phyloP scores from a whole-genome alignment of 208 protist genomes.

The Vickermania ingenoplastis region DNA sequence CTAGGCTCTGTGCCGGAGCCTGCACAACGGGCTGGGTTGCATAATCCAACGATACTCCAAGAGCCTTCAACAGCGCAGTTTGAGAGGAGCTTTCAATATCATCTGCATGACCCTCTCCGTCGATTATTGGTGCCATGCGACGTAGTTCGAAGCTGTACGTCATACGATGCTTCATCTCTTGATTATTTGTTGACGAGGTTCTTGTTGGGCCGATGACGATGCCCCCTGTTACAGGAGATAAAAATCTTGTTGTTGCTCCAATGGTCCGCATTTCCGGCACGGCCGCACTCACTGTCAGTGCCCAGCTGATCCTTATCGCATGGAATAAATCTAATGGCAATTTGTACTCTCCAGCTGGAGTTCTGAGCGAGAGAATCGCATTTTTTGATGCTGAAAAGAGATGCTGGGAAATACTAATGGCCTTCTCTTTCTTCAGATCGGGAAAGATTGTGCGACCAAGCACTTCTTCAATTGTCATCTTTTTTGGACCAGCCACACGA shows the following conservation, averaged over 20 bases:
- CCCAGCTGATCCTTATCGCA: background rate
- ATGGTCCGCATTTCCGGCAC: background rate
- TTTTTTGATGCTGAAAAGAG: background rate
- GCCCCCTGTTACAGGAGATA: background rate
- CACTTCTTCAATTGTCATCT: background rate
- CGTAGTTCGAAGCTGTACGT: conserved; percentile 87
- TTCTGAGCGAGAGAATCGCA: background rate
- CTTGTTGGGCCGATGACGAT: background rate
- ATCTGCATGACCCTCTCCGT: conserved; percentile 7
- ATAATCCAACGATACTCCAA: conserved; percentile 1
- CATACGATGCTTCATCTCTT: conserved; percentile 3
- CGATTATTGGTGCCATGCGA: conserved; percentile 62
- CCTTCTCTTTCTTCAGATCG: background rate
- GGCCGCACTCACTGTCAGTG: background rate
- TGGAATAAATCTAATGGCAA: background rate
- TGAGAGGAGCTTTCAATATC: conserved; percentile 4
- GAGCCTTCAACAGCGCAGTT: background rate
- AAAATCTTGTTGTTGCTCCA: background rate
- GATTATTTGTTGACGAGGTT: background rate
- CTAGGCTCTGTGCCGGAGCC: too few relatives aligned
- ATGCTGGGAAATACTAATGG: background rate
- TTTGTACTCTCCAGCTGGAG: background rate
- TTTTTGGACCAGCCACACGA: conserved; percentile 13
- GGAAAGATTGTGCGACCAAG: background rate
- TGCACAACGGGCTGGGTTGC: too few relatives aligned